phyloP scores from a whole-genome alignment of 768 basidiomycete genomes.

The Neoboletus brunneissimus region DNA sequence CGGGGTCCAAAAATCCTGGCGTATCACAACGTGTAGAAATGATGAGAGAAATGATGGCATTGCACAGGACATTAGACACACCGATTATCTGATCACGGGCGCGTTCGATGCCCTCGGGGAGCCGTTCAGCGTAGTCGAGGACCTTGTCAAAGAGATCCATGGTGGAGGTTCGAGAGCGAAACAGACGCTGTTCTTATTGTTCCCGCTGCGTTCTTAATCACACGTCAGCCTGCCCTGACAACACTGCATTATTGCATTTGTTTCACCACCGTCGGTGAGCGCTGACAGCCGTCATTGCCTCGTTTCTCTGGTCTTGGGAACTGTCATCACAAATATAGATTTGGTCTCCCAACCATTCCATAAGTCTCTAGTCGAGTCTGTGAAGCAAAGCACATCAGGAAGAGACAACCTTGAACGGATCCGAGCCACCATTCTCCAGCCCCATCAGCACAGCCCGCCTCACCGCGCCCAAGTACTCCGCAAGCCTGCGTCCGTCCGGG shows the following conservation, averaged over 20 bases:
- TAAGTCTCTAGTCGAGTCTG: neutral
- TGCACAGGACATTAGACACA: conserved; percentile 12
- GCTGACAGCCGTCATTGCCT: neutral
- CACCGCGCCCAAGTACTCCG: conserved; percentile 73
- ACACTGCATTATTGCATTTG: neutral
- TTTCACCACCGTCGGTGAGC: neutral
- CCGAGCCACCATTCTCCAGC: conserved; percentile 71
- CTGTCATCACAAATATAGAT: neutral
- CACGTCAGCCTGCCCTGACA: neutral
- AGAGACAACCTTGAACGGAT: conserved; percentile 57
- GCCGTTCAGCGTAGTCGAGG: conserved; percentile 32
- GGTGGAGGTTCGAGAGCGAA: conserved; percentile 7
- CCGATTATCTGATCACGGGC: conserved; percentile 37
- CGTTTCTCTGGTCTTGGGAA: neutral
- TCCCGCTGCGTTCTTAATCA: neutral
- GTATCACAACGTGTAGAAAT: neutral
- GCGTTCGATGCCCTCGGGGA: conserved; percentile 39
- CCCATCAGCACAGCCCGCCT: conserved; percentile 68
- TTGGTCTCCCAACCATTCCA: neutral
- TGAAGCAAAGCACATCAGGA: conserved; percentile 14
- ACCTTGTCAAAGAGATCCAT: conserved; percentile 45
- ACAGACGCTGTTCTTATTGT: neutral
- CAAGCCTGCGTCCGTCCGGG: conserved; percentile 56
- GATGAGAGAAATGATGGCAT: neutral
- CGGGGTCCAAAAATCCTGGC: conserved; percentile 34